Conservation (phyloP, 768 basidiomycete genomes). For the Suillus fuscotomentosus region DNA sequence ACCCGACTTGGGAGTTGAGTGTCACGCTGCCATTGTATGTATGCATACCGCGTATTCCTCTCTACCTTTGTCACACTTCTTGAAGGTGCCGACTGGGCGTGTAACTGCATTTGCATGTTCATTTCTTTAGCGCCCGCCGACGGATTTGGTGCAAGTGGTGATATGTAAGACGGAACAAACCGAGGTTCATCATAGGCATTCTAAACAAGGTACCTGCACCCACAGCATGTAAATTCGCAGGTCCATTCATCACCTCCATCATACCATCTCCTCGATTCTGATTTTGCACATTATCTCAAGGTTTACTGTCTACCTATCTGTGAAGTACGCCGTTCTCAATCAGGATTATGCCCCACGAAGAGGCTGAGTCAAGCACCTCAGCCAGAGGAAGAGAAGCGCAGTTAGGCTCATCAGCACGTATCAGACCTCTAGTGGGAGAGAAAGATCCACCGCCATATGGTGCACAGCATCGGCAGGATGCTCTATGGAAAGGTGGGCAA, state of each 20-base stretch:
- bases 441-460: background rate
- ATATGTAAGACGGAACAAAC: background rate
- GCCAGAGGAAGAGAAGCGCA: background rate
- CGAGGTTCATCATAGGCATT: background rate
- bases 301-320: background rate
- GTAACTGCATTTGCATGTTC: background rate
- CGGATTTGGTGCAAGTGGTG: background rate
- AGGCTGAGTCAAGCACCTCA: background rate
- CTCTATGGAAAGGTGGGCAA: background rate
- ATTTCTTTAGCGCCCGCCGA: background rate
- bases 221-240: background rate
- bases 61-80: background rate
- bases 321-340: background rate
- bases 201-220: background rate
- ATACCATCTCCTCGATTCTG: background rate
- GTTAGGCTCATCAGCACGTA: background rate
- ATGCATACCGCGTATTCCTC: background rate
- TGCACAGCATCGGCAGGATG: background rate
- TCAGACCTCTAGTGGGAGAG: background rate
- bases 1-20: background rate
- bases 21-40: background rate
- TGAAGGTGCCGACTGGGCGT: background rate
- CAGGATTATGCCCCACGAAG: background rate
- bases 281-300: background rate
- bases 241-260: background rate